Percentiles rank a stretch among this genome's conserved stretches.
phyloP scores from a whole-genome alignment of 2,329 filamentous ascomycete genomes.

The Coniochaeta pulveracea region DNA sequence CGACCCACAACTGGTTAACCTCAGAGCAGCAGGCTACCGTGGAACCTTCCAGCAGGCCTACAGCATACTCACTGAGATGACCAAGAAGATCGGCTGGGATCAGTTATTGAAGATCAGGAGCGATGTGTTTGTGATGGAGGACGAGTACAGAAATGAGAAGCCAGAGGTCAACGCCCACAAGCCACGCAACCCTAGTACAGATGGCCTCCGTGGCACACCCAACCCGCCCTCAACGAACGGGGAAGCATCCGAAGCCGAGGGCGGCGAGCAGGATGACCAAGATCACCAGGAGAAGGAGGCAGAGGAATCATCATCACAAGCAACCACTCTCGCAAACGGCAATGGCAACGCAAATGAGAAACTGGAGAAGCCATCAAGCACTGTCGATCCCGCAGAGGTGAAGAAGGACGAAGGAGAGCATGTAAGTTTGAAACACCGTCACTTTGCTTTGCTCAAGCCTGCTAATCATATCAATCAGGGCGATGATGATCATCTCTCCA shows the following conservation, averaged over 20 bases:
- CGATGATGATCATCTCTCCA: constrained; percentile 65
- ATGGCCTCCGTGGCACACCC: constrained; percentile 63
- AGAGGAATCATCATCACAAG: constrained; percentile 13
- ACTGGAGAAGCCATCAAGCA: constrained; percentile 71
- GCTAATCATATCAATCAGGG: constrained; percentile 30
- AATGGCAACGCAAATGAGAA: constrained; percentile 21
- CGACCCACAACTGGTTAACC: constrained; percentile 72
- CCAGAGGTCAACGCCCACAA: constrained; percentile 41
- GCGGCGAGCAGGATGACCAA: constrained; percentile 22
- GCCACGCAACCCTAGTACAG: constrained; percentile 67
- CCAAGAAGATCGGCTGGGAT: constrained; percentile 95
- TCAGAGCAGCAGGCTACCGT: constrained; percentile 82
- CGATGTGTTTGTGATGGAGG: constrained; percentile 98
- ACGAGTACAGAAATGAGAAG: constrained; percentile 89
- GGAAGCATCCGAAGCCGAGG: constrained; percentile 19
- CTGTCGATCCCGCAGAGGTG: constrained; percentile 64
- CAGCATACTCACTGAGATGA: constrained; percentile 87
- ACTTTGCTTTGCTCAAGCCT: background rate
- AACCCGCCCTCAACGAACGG: constrained; percentile 39
- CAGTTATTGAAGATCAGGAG: constrained; percentile 88
- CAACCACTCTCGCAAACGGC: constrained; percentile 17
- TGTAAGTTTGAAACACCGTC: constrained; percentile 28
- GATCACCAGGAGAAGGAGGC: constrained; percentile 16
- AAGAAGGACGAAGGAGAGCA: constrained; percentile 59
- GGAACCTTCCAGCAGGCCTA: constrained; percentile 96